phyloP scores from a whole-genome alignment of 352 stramenopile species.

The Ophiocytium majus region DNA sequence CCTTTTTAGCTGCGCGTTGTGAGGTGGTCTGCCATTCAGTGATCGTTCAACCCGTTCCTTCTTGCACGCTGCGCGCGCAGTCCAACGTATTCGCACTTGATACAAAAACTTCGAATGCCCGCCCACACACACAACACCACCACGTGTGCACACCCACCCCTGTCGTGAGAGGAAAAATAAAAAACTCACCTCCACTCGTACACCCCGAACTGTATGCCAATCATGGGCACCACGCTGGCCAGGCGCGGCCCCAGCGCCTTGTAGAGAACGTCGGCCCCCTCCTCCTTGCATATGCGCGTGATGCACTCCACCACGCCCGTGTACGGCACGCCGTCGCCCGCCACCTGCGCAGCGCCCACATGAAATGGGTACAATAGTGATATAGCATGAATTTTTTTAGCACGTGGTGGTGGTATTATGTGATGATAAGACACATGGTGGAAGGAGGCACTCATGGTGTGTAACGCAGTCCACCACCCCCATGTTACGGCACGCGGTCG shows the following conservation, averaged over 20 bases:
- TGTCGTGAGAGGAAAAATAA: too few species aligned
- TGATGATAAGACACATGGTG: background rate
- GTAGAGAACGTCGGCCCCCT: conserved; percentile 71
- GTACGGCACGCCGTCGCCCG: conserved; percentile 60
- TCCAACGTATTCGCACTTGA: too few species aligned
- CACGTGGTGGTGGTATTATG: background rate
- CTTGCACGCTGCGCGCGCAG: too few species aligned
- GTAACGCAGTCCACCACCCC: background rate
- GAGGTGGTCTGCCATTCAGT: too few species aligned
- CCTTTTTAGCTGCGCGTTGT: too few species aligned
- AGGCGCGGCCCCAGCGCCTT: conserved; percentile 68
- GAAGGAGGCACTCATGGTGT: background rate
- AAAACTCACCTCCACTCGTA: too few species aligned
- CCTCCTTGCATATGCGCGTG: conserved; percentile 64
- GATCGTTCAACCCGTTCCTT: too few species aligned
- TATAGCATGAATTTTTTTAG: background rate
- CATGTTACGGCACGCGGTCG: background rate
- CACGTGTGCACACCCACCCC: too few species aligned
- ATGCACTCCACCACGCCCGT: conserved; percentile 74
- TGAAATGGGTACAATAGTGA: background rate
- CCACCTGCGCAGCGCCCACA: conserved; percentile 65
- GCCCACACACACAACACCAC: too few species aligned
- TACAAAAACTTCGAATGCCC: too few species aligned
- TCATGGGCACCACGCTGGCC: conserved; percentile 78
- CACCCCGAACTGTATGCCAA: conserved; percentile 60